phyloP scores from a whole-genome alignment of 441 rosid species.

The Viola pubescens region DNA sequence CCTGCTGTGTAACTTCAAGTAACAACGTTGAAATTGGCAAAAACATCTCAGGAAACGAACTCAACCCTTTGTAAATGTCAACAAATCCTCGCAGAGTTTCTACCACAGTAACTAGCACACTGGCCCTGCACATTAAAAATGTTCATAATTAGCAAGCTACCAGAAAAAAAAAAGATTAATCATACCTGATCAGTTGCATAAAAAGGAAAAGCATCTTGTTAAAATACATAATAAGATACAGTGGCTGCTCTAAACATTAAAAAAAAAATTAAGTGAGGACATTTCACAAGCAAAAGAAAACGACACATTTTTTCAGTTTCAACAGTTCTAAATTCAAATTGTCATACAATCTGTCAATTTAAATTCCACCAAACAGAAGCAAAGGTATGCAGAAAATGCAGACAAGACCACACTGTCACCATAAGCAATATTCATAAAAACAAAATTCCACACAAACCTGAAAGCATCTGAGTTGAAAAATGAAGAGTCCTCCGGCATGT shows the following conservation, averaged over 20 bases:
- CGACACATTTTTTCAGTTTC: no score
- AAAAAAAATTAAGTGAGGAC: no score
- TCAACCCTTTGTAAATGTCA: constrained; percentile 40
- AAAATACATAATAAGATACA: no score
- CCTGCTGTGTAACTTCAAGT: constrained; percentile 43
- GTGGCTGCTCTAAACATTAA: no score
- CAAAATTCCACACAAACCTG: constrained; percentile 37
- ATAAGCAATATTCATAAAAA: background rate
- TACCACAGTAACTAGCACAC: constrained; percentile 39
- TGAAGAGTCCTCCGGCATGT: constrained; percentile 48
- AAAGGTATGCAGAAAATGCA: background rate
- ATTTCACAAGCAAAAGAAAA: no score
- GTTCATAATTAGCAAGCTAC: background rate
- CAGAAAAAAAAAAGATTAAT: background rate
- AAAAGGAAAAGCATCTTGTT: no score
- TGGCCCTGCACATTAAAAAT: constrained; percentile 41
- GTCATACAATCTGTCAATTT: no score
- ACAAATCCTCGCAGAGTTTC: constrained; percentile 62
- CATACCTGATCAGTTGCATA: background rate
- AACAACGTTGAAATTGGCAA: constrained; percentile 45
- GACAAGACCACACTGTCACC: background rate
- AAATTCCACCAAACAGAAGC: background rate
- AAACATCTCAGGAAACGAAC: constrained; percentile 73
- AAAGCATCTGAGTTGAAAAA: constrained; percentile 65
- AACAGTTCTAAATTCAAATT: no score